Evolutionary conservation across 768 basidiomycete genomes (phyloP).

Genomic region (Boletus pseudopeckii): DNA sequence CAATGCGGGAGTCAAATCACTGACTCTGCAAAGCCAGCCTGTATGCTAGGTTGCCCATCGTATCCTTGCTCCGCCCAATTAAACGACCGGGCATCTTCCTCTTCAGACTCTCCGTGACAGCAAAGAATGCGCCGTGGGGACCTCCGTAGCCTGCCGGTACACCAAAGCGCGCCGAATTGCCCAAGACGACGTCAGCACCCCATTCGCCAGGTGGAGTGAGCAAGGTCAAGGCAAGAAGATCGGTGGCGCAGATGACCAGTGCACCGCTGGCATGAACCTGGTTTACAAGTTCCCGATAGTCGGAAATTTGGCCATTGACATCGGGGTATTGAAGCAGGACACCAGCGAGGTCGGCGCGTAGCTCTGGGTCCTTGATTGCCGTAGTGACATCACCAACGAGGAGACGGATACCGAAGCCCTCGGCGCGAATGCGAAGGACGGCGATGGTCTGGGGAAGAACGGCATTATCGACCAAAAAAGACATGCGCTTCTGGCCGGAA

Average conservation of each 20-base stretch:
- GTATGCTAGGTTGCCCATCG: constrained; percentile 82
- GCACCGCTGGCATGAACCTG: constrained; percentile 70
- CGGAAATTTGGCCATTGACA: constrained; percentile 76
- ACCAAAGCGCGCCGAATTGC: constrained; percentile 95
- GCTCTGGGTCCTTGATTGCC: constrained; percentile 47
- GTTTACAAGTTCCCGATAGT: constrained; percentile 64
- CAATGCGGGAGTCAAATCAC: constrained; percentile 25
- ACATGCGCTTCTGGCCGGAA: constrained; percentile 65
- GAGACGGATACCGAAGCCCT: constrained; percentile 89
- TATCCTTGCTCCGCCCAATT: constrained; percentile 86
- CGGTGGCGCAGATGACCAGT: constrained; percentile 86
- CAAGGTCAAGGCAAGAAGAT: constrained; percentile 88
- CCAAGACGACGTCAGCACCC: constrained; percentile 95
- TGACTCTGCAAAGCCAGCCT: constrained; percentile 91
- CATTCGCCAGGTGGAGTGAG: constrained; percentile 97
- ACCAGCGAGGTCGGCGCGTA: constrained; percentile 71
- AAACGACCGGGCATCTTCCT: constrained; percentile 98
- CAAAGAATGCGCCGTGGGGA: constrained; percentile 97
- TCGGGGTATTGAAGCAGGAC: constrained; percentile 93
- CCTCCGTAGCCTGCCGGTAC: constrained; percentile 97
- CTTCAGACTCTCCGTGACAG: constrained; percentile 87
- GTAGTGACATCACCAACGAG: constrained; percentile 59
- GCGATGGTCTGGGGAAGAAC: constrained; percentile 88
- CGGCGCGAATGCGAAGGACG: constrained; percentile 86
- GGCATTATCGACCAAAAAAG: constrained; percentile 80